These are phyloP conservation scores for Backusella liffmaniae DNA, from an alignment of 192 early-diverging fungal species.

Conservation along the genomic window DNA sequence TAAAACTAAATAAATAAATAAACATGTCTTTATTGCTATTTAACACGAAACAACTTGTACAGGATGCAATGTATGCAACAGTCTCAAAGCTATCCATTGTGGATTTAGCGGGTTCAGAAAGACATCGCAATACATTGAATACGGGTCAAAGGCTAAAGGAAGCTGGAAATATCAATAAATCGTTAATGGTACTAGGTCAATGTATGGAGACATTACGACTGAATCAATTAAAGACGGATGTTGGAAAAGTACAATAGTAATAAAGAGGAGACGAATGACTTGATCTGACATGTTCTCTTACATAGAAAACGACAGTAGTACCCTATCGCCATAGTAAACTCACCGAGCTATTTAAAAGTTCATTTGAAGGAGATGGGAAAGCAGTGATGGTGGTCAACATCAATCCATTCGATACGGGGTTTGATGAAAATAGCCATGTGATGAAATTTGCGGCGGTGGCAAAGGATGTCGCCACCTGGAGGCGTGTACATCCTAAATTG, in stretches of 20 bases:
- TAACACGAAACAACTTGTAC: background rate
- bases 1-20: slow-evolving; percentile 3
- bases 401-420: slow-evolving; percentile 56
- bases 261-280: background rate
- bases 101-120: slow-evolving; percentile 72
- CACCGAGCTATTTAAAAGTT: slow-evolving; percentile 64
- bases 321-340: slow-evolving; percentile 69
- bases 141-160: slow-evolving; percentile 57
- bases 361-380: slow-evolving; percentile 58
- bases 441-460: slow-evolving; percentile 66
- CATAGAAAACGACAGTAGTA: slow-evolving; percentile 42
- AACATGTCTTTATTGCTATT: no score
- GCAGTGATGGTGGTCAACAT: slow-evolving; percentile 63
- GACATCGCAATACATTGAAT: slow-evolving; percentile 50
- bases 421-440: slow-evolving; percentile 52
- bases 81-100: slow-evolving; percentile 58
- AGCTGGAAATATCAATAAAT: slow-evolving; percentile 67
- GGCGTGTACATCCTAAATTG: slow-evolving; percentile 37
- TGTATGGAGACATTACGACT: slow-evolving; percentile 62
- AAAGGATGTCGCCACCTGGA: slow-evolving; percentile 48
- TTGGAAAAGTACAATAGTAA: slow-evolving; percentile 37
- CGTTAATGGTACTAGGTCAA: slow-evolving; percentile 69
- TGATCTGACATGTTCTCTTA: background rate
- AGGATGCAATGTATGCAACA: slow-evolving; percentile 39
- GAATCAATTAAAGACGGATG: slow-evolving; percentile 41